Evolutionary conservation across 1,139 yeast genomes (phyloP).

Genomic region (Lodderomyces metapsilosis): DNA sequence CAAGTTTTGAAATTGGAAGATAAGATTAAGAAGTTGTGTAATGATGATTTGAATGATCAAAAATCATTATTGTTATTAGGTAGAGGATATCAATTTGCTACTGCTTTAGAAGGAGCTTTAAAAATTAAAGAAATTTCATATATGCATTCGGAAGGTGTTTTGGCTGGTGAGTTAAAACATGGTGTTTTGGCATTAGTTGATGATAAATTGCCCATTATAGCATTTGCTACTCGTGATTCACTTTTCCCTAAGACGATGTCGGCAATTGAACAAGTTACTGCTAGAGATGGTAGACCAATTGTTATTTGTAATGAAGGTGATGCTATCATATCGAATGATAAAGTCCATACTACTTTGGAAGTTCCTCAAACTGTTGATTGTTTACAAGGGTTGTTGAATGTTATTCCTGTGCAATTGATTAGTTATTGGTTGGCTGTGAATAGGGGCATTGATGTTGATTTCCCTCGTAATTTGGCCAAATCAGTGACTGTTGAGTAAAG

Average conservation of each 20-base stretch:
- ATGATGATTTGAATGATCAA: constrained; percentile 68
- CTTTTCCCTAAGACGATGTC: constrained; percentile 95
- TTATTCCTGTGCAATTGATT: constrained; percentile 92
- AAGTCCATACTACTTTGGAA: constrained; percentile 69
- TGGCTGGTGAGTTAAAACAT: constrained; percentile 98
- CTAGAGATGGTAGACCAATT: constrained; percentile 96
- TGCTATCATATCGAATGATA: constrained; percentile 50
- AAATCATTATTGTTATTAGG: constrained; percentile 89
- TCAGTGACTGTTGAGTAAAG: constrained; percentile 88
- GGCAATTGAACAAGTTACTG: constrained; percentile 94
- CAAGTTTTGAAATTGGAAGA: constrained; percentile 72
- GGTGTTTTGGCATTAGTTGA: constrained; percentile 98
- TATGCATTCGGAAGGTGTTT: constrained; percentile 98
- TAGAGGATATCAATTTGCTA: constrained; percentile 96
- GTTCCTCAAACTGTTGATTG: constrained; percentile 97
- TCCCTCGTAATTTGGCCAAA: constrained; percentile 98
- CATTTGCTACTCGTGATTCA: constrained; percentile 96
- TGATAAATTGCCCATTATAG: constrained; percentile 88
- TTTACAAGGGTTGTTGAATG: constrained; percentile 92
- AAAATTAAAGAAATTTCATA: constrained; percentile 98
- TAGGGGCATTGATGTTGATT: constrained; percentile 95
- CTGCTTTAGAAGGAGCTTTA: constrained; percentile 97
- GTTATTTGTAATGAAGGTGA: constrained; percentile 91
- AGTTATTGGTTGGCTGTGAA: constrained; percentile 96
- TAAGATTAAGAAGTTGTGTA: constrained; percentile 74